A percentile compares a stretch with the other conserved stretches of the same genome.
These are phyloP conservation scores for Sphaerostilbella broomeana DNA, from an alignment of 2,329 filamentous ascomycete species.

Conservation along the genomic window DNA sequence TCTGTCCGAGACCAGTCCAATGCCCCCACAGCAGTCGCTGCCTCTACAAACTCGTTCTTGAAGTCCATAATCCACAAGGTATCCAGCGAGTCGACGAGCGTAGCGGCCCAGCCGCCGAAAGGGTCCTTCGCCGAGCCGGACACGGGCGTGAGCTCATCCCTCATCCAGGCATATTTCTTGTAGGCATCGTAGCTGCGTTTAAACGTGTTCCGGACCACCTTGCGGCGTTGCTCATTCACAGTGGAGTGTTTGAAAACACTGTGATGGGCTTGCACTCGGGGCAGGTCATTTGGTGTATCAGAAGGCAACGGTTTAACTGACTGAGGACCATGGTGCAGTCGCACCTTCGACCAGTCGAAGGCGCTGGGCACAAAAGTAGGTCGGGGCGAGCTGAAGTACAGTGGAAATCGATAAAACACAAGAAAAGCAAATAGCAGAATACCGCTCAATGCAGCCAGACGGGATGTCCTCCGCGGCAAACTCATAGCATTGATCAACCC, in stretches of 20 bases:
- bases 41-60: conserved; percentile 48
- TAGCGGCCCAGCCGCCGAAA: conserved; percentile 52
- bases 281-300: conserved; percentile 21
- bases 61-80: conserved; percentile 59
- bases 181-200: conserved; percentile 45
- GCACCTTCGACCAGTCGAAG: conserved; percentile 26
- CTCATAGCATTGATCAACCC: conserved; percentile 16
- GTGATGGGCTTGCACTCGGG: conserved; percentile 25
- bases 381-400: conserved; percentile 3
- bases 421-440: conserved; percentile 18
- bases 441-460: conserved; percentile 18
- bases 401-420: conserved; percentile 18
- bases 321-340: conserved; percentile 24
- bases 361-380: conserved; percentile 20
- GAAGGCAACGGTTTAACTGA: conserved; percentile 27
- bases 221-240: conserved; percentile 25
- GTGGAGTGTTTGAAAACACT: conserved; percentile 17
- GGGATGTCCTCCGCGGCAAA: conserved; percentile 19
- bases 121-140: conserved; percentile 38
- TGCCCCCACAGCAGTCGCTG: conserved; percentile 40
- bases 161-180: conserved; percentile 44
- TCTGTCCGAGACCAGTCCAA: conserved; percentile 46
- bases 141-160: conserved; percentile 47
- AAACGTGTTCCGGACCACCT: conserved; percentile 36
- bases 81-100: conserved; percentile 54